A percentile compares a stretch with the other conserved stretches of the same genome.
Conservation (phyloP, 306 rosid species). For the Castanopsis chinensis region DNA sequence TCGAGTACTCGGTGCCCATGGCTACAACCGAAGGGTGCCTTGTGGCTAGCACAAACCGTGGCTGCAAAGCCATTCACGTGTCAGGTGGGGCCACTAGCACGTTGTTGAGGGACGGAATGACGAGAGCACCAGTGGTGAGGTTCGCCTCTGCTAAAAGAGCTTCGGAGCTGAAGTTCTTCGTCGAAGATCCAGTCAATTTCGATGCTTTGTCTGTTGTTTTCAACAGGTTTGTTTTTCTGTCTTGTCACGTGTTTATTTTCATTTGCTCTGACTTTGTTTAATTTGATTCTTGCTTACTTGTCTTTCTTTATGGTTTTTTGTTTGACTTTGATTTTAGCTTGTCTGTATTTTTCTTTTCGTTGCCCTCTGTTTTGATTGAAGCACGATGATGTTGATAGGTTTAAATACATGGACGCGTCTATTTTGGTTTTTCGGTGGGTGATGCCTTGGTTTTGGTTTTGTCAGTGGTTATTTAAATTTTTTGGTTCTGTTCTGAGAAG, state of each 20-base stretch:
- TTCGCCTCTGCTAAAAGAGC: slow-evolving; percentile 69
- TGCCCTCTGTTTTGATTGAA: background rate
- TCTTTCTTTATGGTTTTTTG: background rate
- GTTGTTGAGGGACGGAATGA: slow-evolving; percentile 72
- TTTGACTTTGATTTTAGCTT: background rate
- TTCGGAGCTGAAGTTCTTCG: slow-evolving; percentile 65
- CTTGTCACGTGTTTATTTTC: background rate
- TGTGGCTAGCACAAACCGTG: slow-evolving; percentile 88
- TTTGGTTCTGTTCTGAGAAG: background rate
- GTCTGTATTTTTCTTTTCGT: background rate
- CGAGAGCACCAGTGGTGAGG: slow-evolving; percentile 89
- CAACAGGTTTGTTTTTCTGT: slow-evolving; percentile 43
- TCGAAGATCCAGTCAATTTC: slow-evolving; percentile 65
- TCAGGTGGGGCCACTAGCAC: slow-evolving; percentile 74
- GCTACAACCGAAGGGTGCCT: slow-evolving; percentile 90
- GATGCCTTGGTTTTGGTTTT: background rate
- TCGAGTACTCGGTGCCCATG: slow-evolving; percentile 73
- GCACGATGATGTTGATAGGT: background rate
- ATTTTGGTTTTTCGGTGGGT: background rate
- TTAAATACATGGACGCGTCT: background rate
- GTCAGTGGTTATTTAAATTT: background rate
- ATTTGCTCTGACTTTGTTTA: background rate
- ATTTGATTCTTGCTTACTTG: background rate
- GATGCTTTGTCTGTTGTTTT: slow-evolving; percentile 55
- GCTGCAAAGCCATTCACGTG: slow-evolving; percentile 71